Evolutionary conservation across 768 basidiomycete species (phyloP), one percentile per base, ranked within the genome.

Genomic region (Melanogaster broomeanus): DNA sequence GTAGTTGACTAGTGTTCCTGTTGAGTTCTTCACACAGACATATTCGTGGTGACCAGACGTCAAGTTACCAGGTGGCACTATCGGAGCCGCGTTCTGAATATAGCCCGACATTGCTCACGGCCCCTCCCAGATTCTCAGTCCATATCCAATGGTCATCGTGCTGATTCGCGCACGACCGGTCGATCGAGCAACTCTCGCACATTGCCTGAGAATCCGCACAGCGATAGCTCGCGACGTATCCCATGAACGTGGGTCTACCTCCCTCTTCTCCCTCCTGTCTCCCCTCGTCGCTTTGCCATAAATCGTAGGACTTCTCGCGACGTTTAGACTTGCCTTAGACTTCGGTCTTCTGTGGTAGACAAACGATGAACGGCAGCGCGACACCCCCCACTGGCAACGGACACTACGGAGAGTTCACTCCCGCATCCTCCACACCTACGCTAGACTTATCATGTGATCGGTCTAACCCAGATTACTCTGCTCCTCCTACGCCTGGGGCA

Each of bases 391-490:
- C n/a, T 16, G 11, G 42, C 18, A n/a, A 34, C 21, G 34, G 38
- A 28, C 46, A 48, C 28, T 51, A 22, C 6, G 25, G 9, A 7
- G 54, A 55, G 13, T 51, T 37, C 41, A 43, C 42, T 21, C 46
- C 60, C 3, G 34, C 35, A 2, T 63, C 62, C 16, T 52, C 52
- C 12, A 54, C 62, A 2, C 52, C 60, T 4, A 63, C 62, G 31
- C 30, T 64, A 33, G 58, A 65, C 19, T 42, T 59, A 10, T 43
- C 54, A 24, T 54, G 59, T 4, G 61, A 55, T n/a, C 51, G 55
- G n/a, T 15, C 42, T 6, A 27, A 16, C 24, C 38, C 22, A 16
- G 59, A 64, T 42, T 33, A 27, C 16, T 13, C 13, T 15, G 2
- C 49, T 15, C 43, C 18, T 19, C 52, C 48, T 11, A 42, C 47